phyloP scores from a whole-genome alignment of 2,329 filamentous ascomycete species.

The Mycosphaerella sp. region DNA sequence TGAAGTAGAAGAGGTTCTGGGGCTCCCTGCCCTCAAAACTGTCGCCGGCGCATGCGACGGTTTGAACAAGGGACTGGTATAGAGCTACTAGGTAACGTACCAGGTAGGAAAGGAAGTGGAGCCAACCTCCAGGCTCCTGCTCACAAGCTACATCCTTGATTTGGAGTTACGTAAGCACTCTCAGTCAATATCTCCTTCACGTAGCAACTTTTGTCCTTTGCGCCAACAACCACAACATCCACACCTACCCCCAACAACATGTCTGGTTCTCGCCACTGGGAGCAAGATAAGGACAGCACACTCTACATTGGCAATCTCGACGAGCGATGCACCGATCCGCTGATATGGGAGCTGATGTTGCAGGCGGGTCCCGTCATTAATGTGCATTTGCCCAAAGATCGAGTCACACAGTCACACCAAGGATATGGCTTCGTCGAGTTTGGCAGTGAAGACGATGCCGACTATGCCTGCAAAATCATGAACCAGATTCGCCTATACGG shows the following conservation, averaged over 20 bases:
- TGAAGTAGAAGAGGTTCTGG: constrained; percentile 2
- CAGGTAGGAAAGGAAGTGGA: neutral
- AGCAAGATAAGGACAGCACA: constrained; percentile 97
- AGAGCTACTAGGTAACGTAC: neutral
- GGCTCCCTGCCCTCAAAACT: constrained; percentile 7
- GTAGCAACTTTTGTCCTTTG: neutral
- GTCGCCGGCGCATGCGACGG: constrained; percentile 8
- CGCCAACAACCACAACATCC: constrained; percentile 4
- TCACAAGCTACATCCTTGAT: no score
- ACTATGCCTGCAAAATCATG: constrained; percentile 95
- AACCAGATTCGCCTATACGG: constrained; percentile 90
- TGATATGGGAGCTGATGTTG: constrained; percentile 97
- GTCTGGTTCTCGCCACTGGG: constrained; percentile 67
- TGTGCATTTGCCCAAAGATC: constrained; percentile 96
- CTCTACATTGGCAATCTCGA: constrained; percentile 98
- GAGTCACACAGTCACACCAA: constrained; percentile 93
- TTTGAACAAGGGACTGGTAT: neutral
- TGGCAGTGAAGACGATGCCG: constrained; percentile 87
- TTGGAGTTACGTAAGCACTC: neutral
- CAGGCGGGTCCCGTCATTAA: constrained; percentile 97
- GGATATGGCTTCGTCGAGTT: constrained; percentile 99
- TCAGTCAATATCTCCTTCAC: neutral
- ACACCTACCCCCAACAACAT: constrained; percentile 31
- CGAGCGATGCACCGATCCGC: constrained; percentile 82
- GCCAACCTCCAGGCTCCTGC: neutral